Conservation (phyloP, 768 basidiomycete genomes). For the Xerocomellus dryophilus region DNA sequence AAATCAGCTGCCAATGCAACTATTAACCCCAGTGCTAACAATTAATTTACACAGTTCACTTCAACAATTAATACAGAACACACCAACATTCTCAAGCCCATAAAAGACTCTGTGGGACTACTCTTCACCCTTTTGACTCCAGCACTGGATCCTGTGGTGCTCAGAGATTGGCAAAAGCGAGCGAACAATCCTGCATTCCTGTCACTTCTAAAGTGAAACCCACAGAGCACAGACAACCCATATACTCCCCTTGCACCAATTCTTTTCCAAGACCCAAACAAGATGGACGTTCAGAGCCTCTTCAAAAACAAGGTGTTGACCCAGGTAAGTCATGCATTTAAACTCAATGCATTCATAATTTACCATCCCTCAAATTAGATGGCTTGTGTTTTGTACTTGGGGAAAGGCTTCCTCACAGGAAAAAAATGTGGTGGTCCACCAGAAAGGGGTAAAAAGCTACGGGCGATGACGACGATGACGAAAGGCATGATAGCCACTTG, state of each 20-base stretch:
- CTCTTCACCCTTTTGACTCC: not conserved
- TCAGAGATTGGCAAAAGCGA: not conserved
- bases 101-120: not conserved
- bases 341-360: not conserved
- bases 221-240: not conserved
- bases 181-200: not conserved
- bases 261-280: not conserved
- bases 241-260: not conserved
- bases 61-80: not conserved
- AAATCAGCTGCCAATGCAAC: too few relatives aligned
- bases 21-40: not conserved
- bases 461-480: too few relatives aligned
- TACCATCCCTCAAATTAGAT: not conserved
- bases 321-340: not conserved
- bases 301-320: not conserved
- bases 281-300: not conserved
- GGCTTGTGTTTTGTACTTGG: not conserved
- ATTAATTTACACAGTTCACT: not conserved
- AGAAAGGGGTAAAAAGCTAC: not conserved
- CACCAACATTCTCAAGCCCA: not conserved
- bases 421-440: not conserved
- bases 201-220: not conserved
- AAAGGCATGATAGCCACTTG: too few relatives aligned
- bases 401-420: not conserved
- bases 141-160: not conserved